Evolutionary conservation across 2,329 filamentous ascomycete species (phyloP).

Genomic region (Purpureocillium takamizusanense): DNA sequence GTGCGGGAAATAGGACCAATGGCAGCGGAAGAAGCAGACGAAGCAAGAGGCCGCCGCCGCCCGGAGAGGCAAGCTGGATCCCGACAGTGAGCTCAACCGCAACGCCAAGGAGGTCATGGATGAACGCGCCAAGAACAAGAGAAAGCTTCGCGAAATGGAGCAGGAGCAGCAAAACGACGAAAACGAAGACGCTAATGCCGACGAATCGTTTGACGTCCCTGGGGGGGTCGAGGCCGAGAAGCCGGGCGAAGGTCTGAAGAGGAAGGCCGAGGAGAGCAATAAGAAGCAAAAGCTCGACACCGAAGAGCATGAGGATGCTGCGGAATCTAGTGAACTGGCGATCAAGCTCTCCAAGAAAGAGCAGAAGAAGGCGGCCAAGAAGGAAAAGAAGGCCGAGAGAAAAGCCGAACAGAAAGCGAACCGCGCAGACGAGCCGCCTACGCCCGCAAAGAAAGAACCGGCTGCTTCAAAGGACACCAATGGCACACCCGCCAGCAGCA

Average conservation of each 20-base stretch:
- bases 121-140: conserved; percentile 66
- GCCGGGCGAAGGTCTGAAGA: conserved; percentile 56
- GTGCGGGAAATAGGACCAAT: conserved; percentile 61
- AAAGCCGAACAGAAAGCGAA: conserved; percentile 20
- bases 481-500: conserved; percentile 11
- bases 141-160: conserved; percentile 62
- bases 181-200: conserved; percentile 36
- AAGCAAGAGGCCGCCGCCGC: conserved; percentile 79
- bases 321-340: conserved; percentile 36
- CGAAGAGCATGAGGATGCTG: conserved; percentile 15
- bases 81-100: conserved; percentile 69
- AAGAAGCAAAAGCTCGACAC: conserved; percentile 43
- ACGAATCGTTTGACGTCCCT: conserved; percentile 33
- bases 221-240: conserved; percentile 49
- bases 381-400: conserved; percentile 30
- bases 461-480: conserved; percentile 8
- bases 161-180: conserved; percentile 36
- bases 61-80: conserved; percentile 82
- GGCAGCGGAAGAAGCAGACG: conserved; percentile 88
- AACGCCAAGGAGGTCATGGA: conserved; percentile 91
- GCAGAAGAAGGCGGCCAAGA: conserved; percentile 41
- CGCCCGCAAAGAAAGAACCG: conserved; percentile 7
- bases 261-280: conserved; percentile 34
- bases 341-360: conserved; percentile 43
- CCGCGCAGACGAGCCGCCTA: conserved; percentile 13